These are phyloP conservation scores for Amesomyces nigricolor DNA, from an alignment of 2,329 filamentous ascomycete species.

Conservation along the genomic window DNA sequence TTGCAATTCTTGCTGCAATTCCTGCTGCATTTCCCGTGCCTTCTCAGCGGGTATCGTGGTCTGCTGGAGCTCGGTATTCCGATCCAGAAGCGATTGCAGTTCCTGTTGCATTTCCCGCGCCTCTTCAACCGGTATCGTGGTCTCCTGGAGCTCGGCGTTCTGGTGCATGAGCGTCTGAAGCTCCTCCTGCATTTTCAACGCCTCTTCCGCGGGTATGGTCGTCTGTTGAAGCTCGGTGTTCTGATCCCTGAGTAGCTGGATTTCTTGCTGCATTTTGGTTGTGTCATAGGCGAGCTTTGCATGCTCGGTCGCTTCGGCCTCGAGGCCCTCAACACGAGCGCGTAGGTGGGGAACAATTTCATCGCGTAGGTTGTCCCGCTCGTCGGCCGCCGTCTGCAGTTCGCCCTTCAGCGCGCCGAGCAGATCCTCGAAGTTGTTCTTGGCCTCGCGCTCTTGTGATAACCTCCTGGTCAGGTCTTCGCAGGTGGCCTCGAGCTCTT, in stretches of 20 bases:
- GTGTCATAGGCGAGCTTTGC: slow-evolving; percentile 73
- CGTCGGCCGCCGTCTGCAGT: slow-evolving; percentile 73
- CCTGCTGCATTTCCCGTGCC: slow-evolving; percentile 78
- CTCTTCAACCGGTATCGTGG: slow-evolving; percentile 59
- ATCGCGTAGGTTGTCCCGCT: slow-evolving; percentile 86
- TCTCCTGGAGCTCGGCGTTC: slow-evolving; percentile 24
- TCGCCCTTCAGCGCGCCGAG: slow-evolving; percentile 78
- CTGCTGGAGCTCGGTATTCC: slow-evolving; percentile 24
- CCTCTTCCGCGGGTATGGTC: slow-evolving; percentile 60
- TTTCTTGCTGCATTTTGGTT: slow-evolving; percentile 80
- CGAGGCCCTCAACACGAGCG: slow-evolving; percentile 70
- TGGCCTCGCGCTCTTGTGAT: slow-evolving; percentile 76
- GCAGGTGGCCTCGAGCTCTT: slow-evolving; percentile 72
- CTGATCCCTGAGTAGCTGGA: slow-evolving; percentile 57
- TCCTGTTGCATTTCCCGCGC: slow-evolving; percentile 83
- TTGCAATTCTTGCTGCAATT: slow-evolving; percentile 53
- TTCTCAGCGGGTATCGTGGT: slow-evolving; percentile 59
- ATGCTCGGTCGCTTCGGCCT: slow-evolving; percentile 65
- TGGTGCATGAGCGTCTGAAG: slow-evolving; percentile 57
- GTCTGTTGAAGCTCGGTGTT: slow-evolving; percentile 12
- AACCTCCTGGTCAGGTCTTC: slow-evolving; percentile 80
- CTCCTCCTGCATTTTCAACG: slow-evolving; percentile 67
- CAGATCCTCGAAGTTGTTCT: slow-evolving; percentile 91
- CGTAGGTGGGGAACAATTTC: slow-evolving; percentile 77
- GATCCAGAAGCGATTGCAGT: slow-evolving; percentile 34